A percentile compares a stretch with the other conserved stretches of the same genome.
Evolutionary conservation across 1,139 yeast species (phyloP).

Genomic region (Saccharomyces hybrid): DNA sequence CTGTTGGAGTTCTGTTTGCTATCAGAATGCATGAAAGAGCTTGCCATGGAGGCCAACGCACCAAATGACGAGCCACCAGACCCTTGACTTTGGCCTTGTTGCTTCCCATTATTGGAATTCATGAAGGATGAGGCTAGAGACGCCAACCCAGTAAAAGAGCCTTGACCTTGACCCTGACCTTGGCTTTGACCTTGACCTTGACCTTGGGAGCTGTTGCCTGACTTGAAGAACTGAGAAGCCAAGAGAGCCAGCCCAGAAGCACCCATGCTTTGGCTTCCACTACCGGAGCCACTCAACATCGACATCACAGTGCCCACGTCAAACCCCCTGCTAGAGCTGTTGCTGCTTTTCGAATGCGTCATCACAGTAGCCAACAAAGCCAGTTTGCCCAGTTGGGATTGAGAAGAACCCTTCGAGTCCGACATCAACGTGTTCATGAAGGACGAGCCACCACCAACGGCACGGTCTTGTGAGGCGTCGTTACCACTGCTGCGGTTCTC

Average conservation of each 20-base stretch:
- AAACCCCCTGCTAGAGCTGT: slow-evolving; percentile 13
- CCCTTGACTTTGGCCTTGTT: slow-evolving; percentile 4
- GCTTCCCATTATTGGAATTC: background rate
- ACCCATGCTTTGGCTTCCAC: slow-evolving; percentile 12
- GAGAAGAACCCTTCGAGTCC: slow-evolving; percentile 21
- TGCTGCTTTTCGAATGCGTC: slow-evolving; percentile 10
- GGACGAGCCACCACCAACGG: slow-evolving; percentile 20
- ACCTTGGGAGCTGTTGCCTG: background rate
- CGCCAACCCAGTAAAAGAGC: slow-evolving; percentile 6
- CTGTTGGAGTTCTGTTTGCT: background rate
- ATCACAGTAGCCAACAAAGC: slow-evolving; percentile 24
- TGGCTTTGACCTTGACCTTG: slow-evolving; percentile 5
- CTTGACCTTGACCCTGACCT: slow-evolving; percentile 3
- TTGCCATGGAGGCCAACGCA: slow-evolving; percentile 2
- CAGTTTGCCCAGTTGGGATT: slow-evolving; percentile 27
- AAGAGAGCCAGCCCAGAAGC: slow-evolving; percentile 19
- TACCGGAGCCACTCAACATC: slow-evolving; percentile 13
- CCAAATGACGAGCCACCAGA: slow-evolving; percentile 2
- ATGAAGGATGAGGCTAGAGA: slow-evolving; percentile 8
- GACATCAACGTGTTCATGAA: slow-evolving; percentile 19
- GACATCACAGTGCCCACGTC: slow-evolving; percentile 22
- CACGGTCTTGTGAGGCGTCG: slow-evolving; percentile 6
- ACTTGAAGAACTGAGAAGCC: slow-evolving; percentile 19
- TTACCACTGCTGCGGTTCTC: slow-evolving; percentile 12
- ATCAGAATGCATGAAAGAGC: background rate